Conservation (phyloP, 2,329 filamentous ascomycete genomes). For the Fragosphaeria purpurea region DNA sequence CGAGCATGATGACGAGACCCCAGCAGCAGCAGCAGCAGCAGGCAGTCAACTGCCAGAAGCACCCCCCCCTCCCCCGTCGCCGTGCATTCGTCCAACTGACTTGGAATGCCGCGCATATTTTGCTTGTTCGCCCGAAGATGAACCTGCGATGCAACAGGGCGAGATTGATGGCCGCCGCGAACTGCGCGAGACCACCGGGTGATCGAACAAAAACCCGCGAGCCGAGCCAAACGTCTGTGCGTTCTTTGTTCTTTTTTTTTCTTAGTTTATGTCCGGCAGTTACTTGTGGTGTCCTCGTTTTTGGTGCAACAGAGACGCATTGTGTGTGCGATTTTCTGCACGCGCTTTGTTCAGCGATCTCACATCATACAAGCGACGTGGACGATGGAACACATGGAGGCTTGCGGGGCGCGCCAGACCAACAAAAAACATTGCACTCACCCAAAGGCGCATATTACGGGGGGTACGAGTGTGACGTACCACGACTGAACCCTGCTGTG, state of each 20-base stretch:
- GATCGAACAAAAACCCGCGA: slow-evolving; percentile 12
- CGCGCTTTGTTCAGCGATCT: slow-evolving; percentile 1
- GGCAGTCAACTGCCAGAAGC: no score
- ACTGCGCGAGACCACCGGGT: slow-evolving; percentile 11
- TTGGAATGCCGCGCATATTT: no score
- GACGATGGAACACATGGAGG: slow-evolving; percentile 12
- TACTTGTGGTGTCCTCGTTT: background rate
- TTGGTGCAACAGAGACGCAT: background rate
- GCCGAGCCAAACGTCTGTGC: slow-evolving; percentile 21
- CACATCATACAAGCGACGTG: slow-evolving; percentile 18
- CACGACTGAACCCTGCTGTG: background rate
- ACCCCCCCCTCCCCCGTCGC: no score
- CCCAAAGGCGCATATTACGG: no score
- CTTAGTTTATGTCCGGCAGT: background rate
- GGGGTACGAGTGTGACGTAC: no score
- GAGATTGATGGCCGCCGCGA: slow-evolving; percentile 11
- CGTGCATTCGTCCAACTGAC: no score
- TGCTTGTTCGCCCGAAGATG: background rate
- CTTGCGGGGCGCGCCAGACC: slow-evolving; percentile 2
- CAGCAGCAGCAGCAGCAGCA: no score
- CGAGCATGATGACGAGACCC: no score
- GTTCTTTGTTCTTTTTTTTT: slow-evolving; percentile 9
- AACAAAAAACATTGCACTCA: background rate
- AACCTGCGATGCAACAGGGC: slow-evolving; percentile 10
- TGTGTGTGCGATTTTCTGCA: background rate